These are phyloP conservation scores for Moelleriella libera DNA, from an alignment of 2,329 filamentous ascomycete species.

Conservation along the genomic window DNA sequence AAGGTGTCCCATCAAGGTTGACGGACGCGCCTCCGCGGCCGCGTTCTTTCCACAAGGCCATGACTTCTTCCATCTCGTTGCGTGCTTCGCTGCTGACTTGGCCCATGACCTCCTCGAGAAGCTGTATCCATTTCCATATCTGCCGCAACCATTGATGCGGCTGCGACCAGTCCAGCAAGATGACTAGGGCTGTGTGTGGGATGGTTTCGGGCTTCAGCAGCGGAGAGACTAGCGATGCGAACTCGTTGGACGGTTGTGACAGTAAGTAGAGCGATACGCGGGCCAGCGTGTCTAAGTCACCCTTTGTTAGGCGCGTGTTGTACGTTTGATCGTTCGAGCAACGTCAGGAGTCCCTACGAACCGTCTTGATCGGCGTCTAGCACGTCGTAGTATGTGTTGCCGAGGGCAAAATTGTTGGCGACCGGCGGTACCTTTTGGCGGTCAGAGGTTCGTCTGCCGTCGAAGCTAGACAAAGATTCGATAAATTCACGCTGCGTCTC, in stretches of 20 bases:
- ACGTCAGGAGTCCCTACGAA: conserved; percentile 19
- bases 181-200: conserved; percentile 73
- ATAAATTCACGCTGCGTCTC: conserved; percentile 78
- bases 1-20: conserved; percentile 46
- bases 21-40: conserved; percentile 50
- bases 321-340: no score
- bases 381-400: conserved; percentile 92
- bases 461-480: conserved; percentile 44
- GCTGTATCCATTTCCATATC: conserved; percentile 75
- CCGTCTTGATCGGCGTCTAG: conserved; percentile 88
- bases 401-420: conserved; percentile 82
- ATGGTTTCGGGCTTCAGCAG: conserved; percentile 75
- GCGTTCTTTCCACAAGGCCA: conserved; percentile 64
- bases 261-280: conserved; percentile 82
- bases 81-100: conserved; percentile 65
- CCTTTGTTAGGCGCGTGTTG: neutral
- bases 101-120: conserved; percentile 64
- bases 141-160: conserved; percentile 88
- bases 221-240: conserved; percentile 69
- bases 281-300: conserved; percentile 65
- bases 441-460: conserved; percentile 37
- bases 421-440: conserved; percentile 58
- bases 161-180: conserved; percentile 90
- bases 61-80: conserved; percentile 74
- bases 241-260: conserved; percentile 69